Conservation (phyloP, 331 rosid species). For the Erythrophleum ivorense region DNA sequence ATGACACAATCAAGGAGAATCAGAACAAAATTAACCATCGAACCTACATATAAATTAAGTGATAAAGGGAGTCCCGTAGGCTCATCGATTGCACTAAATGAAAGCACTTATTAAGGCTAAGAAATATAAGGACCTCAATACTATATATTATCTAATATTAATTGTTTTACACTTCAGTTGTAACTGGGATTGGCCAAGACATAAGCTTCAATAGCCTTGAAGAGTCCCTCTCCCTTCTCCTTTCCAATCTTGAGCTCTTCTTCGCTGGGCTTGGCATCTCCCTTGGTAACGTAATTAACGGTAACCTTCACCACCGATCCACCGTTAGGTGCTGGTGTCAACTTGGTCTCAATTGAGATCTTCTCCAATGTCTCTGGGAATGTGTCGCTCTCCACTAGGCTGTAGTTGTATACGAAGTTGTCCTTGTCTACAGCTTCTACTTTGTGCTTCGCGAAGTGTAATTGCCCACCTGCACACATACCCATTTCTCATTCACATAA, state of each 20-base stretch:
- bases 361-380: slow-evolving; percentile 33
- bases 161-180: background rate
- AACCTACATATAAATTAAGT: too few relatives aligned
- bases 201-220: slow-evolving; percentile 20
- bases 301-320: slow-evolving; percentile 42
- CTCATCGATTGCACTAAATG: too few relatives aligned
- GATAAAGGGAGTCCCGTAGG: too few relatives aligned
- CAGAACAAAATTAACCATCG: background rate
- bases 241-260: slow-evolving; percentile 15
- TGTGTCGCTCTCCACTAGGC: slow-evolving; percentile 47
- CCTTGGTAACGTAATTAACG: slow-evolving; percentile 20
- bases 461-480: background rate
- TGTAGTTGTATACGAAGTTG: slow-evolving; percentile 34
- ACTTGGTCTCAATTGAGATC: slow-evolving; percentile 43
- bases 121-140: too few relatives aligned
- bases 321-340: slow-evolving; percentile 39
- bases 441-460: slow-evolving; percentile 43
- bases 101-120: background rate
- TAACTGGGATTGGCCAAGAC: slow-evolving; percentile 43
- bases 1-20: background rate
- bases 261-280: background rate
- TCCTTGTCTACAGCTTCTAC: slow-evolving; percentile 41
- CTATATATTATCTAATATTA: too few relatives aligned
- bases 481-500: too few relatives aligned
- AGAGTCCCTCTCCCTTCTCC: slow-evolving; percentile 1